Percentiles rank a stretch among this genome's conserved stretches.
Conservation (phyloP, 2,329 filamentous ascomycete species). For the Scortechinia acanthostroma region DNA sequence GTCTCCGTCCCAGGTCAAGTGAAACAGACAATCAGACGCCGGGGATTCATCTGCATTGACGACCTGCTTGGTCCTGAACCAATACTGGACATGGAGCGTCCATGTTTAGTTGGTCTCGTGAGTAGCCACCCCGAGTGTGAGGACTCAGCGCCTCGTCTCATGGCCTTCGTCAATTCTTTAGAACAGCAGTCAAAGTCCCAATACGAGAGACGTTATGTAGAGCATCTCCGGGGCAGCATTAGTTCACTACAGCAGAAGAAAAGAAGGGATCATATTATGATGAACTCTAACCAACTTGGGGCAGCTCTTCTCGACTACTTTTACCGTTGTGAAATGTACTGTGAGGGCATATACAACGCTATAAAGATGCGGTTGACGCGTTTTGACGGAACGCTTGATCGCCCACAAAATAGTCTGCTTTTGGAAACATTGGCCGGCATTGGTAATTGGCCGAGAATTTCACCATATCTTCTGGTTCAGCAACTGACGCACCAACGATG, state of each 20-base stretch:
- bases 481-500: constrained; percentile 17
- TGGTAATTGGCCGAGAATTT: constrained; percentile 15
- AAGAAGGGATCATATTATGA: neutral
- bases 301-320: neutral
- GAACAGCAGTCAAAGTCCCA: neutral
- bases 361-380: neutral
- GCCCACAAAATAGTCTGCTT: neutral
- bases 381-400: neutral
- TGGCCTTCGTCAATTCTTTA: neutral
- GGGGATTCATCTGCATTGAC: constrained; percentile 1
- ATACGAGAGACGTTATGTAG: neutral
- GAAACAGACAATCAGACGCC: neutral
- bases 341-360: neutral
- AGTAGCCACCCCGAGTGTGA: neutral
- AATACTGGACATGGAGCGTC: neutral
- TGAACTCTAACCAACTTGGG: neutral
- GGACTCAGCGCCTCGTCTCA: neutral
- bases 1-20: neutral
- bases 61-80: neutral
- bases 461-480: constrained; percentile 21
- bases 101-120: neutral
- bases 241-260: neutral
- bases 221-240: neutral
- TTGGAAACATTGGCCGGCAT: neutral
- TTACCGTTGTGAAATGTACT: neutral